phyloP scores from a whole-genome alignment of 2,329 filamentous ascomycete genomes.

The Fusarium begoniae region DNA sequence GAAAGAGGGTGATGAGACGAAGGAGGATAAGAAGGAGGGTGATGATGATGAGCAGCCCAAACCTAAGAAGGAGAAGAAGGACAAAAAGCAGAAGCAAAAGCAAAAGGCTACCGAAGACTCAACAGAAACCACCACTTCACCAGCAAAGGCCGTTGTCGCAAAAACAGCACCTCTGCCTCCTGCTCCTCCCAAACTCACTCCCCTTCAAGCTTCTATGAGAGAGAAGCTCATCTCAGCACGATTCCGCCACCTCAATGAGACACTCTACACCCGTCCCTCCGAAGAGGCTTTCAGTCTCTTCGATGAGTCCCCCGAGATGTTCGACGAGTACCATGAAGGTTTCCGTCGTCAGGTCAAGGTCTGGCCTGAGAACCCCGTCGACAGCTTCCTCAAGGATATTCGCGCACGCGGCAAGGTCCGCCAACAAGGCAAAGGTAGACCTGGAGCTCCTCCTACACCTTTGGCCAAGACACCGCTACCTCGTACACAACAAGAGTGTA shows the following conservation, averaged over 20 bases:
- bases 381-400: constrained; percentile 81
- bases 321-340: constrained; percentile 93
- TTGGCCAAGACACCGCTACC: constrained; percentile 65
- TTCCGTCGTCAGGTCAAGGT: constrained; percentile 95
- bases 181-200: constrained; percentile 75
- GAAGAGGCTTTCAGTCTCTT: constrained; percentile 85
- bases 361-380: constrained; percentile 97
- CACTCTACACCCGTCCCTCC: constrained; percentile 92
- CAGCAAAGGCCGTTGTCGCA: constrained; percentile 34
- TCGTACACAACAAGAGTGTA: constrained; percentile 75
- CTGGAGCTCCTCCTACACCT: constrained; percentile 41
- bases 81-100: constrained; percentile 38
- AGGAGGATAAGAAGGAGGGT: constrained; percentile 9
- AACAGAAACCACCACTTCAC: constrained; percentile 15
- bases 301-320: constrained; percentile 87
- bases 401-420: constrained; percentile 69
- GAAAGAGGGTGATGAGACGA: constrained; percentile 34
- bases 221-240: constrained; percentile 94
- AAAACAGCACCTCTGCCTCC: constrained; percentile 50
- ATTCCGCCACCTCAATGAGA: constrained; percentile 97
- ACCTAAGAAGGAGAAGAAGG: constrained; percentile 52
- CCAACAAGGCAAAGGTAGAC: constrained; percentile 43
- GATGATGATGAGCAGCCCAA: constrained; percentile 39
- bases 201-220: constrained; percentile 92
- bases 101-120: constrained; percentile 28